Conservation (phyloP, 148 eudicot genomes). For the Bassia scoparia region DNA sequence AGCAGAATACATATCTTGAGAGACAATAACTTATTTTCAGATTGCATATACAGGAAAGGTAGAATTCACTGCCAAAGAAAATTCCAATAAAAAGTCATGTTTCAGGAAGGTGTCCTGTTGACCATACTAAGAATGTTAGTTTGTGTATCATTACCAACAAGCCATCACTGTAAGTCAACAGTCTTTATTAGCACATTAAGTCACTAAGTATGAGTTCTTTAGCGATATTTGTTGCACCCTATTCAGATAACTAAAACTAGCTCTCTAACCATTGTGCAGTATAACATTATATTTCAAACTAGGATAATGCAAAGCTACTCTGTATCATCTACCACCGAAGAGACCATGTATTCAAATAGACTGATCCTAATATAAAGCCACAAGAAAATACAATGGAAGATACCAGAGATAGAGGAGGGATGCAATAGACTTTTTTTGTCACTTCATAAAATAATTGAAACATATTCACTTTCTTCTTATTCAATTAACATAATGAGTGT, state of each 20-base stretch:
- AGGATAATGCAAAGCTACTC: neutral
- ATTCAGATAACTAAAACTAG: neutral
- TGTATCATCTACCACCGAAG: neutral
- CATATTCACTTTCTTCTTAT: neutral
- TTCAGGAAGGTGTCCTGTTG: slow-evolving; percentile 8
- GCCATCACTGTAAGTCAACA: too few species aligned
- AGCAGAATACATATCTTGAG: neutral
- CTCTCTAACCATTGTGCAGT: neutral
- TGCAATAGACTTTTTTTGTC: neutral
- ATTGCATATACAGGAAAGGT: neutral
- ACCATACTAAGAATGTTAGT: neutral
- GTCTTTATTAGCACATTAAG: neutral
- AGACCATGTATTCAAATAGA: neutral
- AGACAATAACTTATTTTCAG: neutral
- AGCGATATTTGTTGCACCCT: neutral
- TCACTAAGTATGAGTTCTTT: too few species aligned
- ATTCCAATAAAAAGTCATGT: neutral
- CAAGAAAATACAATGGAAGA: neutral
- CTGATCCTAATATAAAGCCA: neutral
- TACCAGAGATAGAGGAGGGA: neutral
- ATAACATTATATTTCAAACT: neutral
- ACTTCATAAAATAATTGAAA: neutral
- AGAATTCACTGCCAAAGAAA: neutral
- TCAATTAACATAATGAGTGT: neutral
- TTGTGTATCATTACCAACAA: too few species aligned